These are phyloP conservation scores for Trichosporon coremiiforme DNA, from an alignment of 1,284 basidiomycete species.

Conservation along the genomic window DNA sequence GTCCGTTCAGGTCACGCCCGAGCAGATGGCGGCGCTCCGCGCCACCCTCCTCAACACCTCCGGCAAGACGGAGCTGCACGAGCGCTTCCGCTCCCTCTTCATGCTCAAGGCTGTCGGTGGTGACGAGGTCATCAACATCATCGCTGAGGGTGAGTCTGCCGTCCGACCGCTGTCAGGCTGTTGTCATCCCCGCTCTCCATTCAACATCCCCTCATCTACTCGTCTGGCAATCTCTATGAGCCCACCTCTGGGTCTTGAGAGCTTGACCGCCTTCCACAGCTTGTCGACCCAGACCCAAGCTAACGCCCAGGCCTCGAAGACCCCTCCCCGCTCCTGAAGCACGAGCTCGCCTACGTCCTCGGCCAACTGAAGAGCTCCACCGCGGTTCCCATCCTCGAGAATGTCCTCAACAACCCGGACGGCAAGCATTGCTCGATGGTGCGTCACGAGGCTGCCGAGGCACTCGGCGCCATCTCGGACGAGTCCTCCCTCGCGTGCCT, in stretches of 20 bases:
- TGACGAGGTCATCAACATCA: slow-evolving; percentile 77
- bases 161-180: no score
- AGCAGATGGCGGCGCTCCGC: slow-evolving; percentile 46
- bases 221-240: no score
- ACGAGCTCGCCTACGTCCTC: slow-evolving; percentile 96
- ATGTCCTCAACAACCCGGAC: slow-evolving; percentile 69
- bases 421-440: slow-evolving; percentile 75
- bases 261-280: no score
- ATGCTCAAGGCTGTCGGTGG: slow-evolving; percentile 80
- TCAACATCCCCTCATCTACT: no score
- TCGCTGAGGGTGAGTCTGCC: slow-evolving; percentile 70
- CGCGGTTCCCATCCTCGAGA: slow-evolving; percentile 78
- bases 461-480: slow-evolving; percentile 90
- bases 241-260: no score
- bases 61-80: slow-evolving; percentile 76
- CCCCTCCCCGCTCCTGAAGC: slow-evolving; percentile 88
- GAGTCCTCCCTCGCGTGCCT: slow-evolving; percentile 70
- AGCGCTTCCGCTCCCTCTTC: slow-evolving; percentile 89
- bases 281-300: not conserved
- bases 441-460: slow-evolving; percentile 98
- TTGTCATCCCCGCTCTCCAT: no score
- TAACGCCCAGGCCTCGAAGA: slow-evolving; percentile 72
- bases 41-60: slow-evolving; percentile 72
- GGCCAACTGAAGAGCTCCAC: slow-evolving; percentile 79
- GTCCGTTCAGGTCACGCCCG: slow-evolving; percentile 48